Conservation (phyloP, 108 stramenopile genomes). For the Pseudonitzschia delicatissima region DNA sequence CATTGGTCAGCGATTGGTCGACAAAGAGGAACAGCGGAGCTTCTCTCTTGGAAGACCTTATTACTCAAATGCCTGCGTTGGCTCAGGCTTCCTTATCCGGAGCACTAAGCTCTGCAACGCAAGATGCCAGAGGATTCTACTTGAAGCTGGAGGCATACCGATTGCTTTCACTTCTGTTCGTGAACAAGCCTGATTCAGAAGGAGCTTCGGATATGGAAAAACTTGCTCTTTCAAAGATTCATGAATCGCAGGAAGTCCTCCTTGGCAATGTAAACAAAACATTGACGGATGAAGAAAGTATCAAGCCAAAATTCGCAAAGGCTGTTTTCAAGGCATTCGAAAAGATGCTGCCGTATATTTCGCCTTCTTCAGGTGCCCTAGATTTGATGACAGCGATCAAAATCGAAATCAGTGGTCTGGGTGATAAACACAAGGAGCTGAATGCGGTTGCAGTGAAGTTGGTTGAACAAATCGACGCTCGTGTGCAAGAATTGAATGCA, state of each 20-base stretch:
- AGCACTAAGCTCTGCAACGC: slow-evolving; percentile 43
- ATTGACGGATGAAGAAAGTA: slow-evolving; percentile 51
- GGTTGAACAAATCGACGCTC: slow-evolving; percentile 7
- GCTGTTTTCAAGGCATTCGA: slow-evolving; percentile 47
- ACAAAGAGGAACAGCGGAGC: slow-evolving; percentile 56
- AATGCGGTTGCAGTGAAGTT: slow-evolving; percentile 16
- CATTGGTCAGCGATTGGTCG: slow-evolving; percentile 64
- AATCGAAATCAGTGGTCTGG: slow-evolving; percentile 2
- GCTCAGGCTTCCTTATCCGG: slow-evolving; percentile 36
- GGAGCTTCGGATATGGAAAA: slow-evolving; percentile 15
- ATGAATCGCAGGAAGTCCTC: slow-evolving; percentile 4
- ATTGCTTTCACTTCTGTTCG: slow-evolving; percentile 39
- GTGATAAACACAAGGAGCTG: slow-evolving; percentile 28
- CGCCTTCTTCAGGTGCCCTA: not conserved
- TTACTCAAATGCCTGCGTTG: slow-evolving; percentile 46
- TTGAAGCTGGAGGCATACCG: slow-evolving; percentile 67
- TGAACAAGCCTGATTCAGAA: slow-evolving; percentile 9
- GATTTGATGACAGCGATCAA: slow-evolving; percentile 17
- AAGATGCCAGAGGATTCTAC: slow-evolving; percentile 52
- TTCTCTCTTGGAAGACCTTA: slow-evolving; percentile 67
- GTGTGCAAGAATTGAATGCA: slow-evolving; percentile 11
- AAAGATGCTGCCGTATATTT: slow-evolving; percentile 36
- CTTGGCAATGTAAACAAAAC: slow-evolving; percentile 20
- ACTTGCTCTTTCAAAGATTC: slow-evolving; percentile 9
- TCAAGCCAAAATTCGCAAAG: slow-evolving; percentile 46